Evolutionary conservation across 768 basidiomycete genomes (phyloP).

Genomic region (Calvatia gigantea): DNA sequence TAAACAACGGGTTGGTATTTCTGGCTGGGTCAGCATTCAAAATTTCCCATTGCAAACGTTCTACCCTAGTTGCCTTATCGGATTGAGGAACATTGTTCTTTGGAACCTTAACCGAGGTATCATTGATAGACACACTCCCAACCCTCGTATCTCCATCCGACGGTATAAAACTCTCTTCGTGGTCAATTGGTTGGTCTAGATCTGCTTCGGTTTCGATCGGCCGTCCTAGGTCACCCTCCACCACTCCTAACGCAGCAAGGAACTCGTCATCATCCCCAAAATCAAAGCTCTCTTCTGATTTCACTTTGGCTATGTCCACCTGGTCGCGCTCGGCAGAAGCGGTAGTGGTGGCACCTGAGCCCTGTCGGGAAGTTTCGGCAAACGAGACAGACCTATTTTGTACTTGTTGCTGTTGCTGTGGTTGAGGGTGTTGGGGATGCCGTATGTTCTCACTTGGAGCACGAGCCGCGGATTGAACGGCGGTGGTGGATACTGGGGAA

Average conservation of each 20-base stretch:
- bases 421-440: constrained; percentile 8
- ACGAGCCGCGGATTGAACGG: constrained; percentile 4
- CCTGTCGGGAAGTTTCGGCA: constrained; percentile 8
- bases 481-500: constrained; percentile 24
- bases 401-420: not conserved
- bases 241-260: constrained; percentile 53
- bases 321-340: not conserved
- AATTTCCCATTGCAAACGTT: constrained; percentile 4
- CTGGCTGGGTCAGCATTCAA: constrained; percentile 5
- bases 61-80: not conserved
- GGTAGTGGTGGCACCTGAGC: not conserved
- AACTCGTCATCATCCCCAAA: constrained; percentile 68
- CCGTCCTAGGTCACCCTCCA: constrained; percentile 40
- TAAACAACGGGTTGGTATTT: not conserved
- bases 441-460: not conserved
- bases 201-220: constrained; percentile 38
- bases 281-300: constrained; percentile 29
- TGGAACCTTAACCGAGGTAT: constrained; percentile 1
- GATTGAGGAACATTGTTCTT: not conserved
- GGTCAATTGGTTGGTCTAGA: constrained; percentile 38
- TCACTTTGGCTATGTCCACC: constrained; percentile 11
- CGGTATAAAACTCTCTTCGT: constrained; percentile 18
- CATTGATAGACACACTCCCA: not conserved
- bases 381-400: constrained; percentile 13
- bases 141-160: not conserved